Conservation (phyloP, 495 filamentous ascomycete genomes). For the Daldinia vernicosa region DNA sequence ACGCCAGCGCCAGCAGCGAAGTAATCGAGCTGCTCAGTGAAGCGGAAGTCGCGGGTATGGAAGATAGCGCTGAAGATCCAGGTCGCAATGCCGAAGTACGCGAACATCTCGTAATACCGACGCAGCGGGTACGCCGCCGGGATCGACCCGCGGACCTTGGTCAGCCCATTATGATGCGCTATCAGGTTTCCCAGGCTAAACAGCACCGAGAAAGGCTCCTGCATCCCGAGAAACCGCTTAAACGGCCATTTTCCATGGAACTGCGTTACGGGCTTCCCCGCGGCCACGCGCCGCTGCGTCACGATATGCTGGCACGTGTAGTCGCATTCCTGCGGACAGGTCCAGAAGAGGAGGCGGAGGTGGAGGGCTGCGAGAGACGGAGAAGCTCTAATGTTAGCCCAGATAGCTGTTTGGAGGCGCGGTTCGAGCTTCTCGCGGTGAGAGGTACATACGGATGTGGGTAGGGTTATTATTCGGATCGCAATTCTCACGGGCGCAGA, state of each 20-base stretch:
- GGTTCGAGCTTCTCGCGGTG: background rate
- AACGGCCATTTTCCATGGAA: slow-evolving; percentile 99
- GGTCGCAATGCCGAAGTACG: slow-evolving; percentile 80
- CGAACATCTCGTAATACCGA: slow-evolving; percentile 80
- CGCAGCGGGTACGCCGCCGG: slow-evolving; percentile 78
- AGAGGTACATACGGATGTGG: slow-evolving; percentile 60
- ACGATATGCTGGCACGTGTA: slow-evolving; percentile 97
- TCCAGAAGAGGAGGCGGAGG: slow-evolving; percentile 77
- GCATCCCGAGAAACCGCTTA: slow-evolving; percentile 84
- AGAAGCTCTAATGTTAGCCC: slow-evolving; percentile 8
- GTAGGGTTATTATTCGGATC: slow-evolving; percentile 55
- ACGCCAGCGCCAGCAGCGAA: slow-evolving; percentile 92
- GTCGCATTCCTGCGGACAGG: slow-evolving; percentile 92
- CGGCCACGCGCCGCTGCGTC: slow-evolving; percentile 74
- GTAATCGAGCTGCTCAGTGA: slow-evolving; percentile 95
- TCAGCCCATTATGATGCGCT: slow-evolving; percentile 84
- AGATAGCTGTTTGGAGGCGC: background rate
- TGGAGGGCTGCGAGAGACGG: slow-evolving; percentile 61
- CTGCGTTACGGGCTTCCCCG: slow-evolving; percentile 76
- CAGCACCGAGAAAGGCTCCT: slow-evolving; percentile 92
- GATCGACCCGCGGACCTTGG: slow-evolving; percentile 71
- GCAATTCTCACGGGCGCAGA: slow-evolving; percentile 86
- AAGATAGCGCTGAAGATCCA: slow-evolving; percentile 93
- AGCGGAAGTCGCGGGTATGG: slow-evolving; percentile 83
- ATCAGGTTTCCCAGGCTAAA: slow-evolving; percentile 91